These are phyloP conservation scores for Saposhnikovia divaricata DNA, from an alignment of 129 eudicot species.

Conservation along the genomic window DNA sequence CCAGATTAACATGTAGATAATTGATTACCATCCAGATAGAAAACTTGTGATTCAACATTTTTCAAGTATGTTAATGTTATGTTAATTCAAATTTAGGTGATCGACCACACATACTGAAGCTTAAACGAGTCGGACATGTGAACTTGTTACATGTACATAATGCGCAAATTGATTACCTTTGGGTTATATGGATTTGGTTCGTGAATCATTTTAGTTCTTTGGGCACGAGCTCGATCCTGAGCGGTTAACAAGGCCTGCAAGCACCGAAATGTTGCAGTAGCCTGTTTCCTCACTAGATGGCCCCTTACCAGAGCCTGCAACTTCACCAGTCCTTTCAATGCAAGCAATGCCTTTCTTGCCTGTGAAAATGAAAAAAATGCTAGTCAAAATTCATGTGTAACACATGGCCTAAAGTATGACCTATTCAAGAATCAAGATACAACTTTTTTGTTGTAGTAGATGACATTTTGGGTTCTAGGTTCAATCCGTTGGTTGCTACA, in stretches of 20 bases:
- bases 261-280: slow-evolving; percentile 69
- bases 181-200: slow-evolving; percentile 19
- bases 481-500: neutral
- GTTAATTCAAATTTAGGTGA: neutral
- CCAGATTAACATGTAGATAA: neutral
- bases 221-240: slow-evolving; percentile 77
- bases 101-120: neutral
- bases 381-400: neutral
- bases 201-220: slow-evolving; percentile 30
- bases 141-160: slow-evolving; percentile 20
- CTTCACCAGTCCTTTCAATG: slow-evolving; percentile 85
- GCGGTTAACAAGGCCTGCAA: slow-evolving; percentile 77
- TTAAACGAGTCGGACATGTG: slow-evolving; percentile 23
- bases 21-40: neutral
- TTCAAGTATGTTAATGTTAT: too few relatives aligned
- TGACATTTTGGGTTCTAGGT: neutral
- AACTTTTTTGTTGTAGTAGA: neutral
- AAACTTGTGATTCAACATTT: neutral
- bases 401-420: neutral
- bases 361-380: neutral
- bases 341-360: slow-evolving; percentile 90
- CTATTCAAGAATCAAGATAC: neutral
- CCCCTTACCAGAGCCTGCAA: slow-evolving; percentile 91
- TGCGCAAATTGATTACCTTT: slow-evolving; percentile 23
- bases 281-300: slow-evolving; percentile 79